Evolutionary conservation across 345 rosid genomes (phyloP), one percentile per base, ranked within the genome.

Genomic region (Tarenaya hassleriana): DNA sequence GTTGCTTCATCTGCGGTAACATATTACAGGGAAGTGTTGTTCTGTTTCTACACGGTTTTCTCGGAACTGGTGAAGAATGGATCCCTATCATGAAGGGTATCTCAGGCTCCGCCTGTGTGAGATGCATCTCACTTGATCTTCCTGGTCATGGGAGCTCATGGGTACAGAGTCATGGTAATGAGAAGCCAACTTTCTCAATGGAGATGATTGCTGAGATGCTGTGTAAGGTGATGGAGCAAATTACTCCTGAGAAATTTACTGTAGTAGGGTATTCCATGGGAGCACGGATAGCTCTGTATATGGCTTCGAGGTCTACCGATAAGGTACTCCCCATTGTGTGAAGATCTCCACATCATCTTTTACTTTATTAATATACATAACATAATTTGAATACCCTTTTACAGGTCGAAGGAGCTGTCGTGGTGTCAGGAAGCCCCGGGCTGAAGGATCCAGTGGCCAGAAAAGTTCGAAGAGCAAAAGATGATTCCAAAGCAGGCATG

Each of bases 211-310:
- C 81, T 4, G 50, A 73, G 42, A 24, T 68, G 58, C 20, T 91
- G 39, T 58, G 33, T 50, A 66, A 69, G 60, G 42, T 82, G 68
- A 70, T 82, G 43, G 70, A 73, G 54, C 73, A 60, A 15, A 56
- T 84, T 52, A 73, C 80, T 57, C 77, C 86, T 15, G 68, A 67
- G 48, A 77, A 78, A 62, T 67, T 82, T n/a, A 73, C 74, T 29
- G 41, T 91, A 34, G 85, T 82, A 61, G 96, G 92, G 45, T 91
- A 91, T 61, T 91, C 96, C 12, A 80, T 86, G 98, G 96, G 98
- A 58, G 94, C 86, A 60, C 78, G 96, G 73, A 82, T 87, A 21
- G 94, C 96, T 17, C 60, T 91, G 67, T 77, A 75, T 76, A 84
- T 82, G 87, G 85, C 91, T 45, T 66, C 83, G 67, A 76, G 67